Evolutionary conservation across 2,329 filamentous ascomycete species (phyloP).

Genomic region (Lasiodiplodia citricola): DNA sequence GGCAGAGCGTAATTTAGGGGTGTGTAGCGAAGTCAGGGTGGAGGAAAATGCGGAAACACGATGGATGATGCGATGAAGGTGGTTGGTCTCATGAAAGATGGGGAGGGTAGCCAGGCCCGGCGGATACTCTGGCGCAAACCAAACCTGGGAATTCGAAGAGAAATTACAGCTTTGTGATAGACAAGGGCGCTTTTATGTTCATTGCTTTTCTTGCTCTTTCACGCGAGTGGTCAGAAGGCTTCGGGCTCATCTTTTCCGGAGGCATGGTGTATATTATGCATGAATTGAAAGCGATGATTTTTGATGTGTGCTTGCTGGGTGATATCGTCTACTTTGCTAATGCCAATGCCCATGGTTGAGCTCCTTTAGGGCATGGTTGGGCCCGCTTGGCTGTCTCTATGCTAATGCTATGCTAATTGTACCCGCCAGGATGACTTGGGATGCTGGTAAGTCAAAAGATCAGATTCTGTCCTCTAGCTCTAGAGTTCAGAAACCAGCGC

Average conservation of each 20-base stretch:
- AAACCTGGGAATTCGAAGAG: not conserved
- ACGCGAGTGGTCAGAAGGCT: not conserved
- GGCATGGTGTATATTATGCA: constrained; percentile 16
- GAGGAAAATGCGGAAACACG: not conserved
- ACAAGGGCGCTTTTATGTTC: too few species aligned
- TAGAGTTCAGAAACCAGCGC: too few species aligned
- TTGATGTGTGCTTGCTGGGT: not conserved
- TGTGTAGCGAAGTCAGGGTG: not conserved
- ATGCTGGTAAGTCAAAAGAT: too few species aligned
- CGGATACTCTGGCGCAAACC: not conserved
- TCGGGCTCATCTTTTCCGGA: not conserved
- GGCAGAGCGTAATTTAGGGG: not conserved
- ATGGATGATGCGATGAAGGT: not conserved
- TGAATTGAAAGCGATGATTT: constrained; percentile 16
- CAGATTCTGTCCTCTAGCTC: too few species aligned
- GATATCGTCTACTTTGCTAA: too few species aligned
- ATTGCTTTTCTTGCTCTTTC: not conserved
- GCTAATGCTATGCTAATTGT: too few species aligned
- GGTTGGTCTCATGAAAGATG: not conserved
- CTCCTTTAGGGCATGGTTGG: too few species aligned
- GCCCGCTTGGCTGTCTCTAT: too few species aligned
- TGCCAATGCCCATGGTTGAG: too few species aligned
- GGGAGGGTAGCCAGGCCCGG: not conserved
- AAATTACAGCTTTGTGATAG: not conserved
- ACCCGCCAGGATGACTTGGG: too few species aligned